Evolutionary conservation across 2,329 filamentous ascomycete genomes (phyloP), one percentile per base, ranked within the genome.

Genomic region (Ustilaginoidea virens): DNA sequence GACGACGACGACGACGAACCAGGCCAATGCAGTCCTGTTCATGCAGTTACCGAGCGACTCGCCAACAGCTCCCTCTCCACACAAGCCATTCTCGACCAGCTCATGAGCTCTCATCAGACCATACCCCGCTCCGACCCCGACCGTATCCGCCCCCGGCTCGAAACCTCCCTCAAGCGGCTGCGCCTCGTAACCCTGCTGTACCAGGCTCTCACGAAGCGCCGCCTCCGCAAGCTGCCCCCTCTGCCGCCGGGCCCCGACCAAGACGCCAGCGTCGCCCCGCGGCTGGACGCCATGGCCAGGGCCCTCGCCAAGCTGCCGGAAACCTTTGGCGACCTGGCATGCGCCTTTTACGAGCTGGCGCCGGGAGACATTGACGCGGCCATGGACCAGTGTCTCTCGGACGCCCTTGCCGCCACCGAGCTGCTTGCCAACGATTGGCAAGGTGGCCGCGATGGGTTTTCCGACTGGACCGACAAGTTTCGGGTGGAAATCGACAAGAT

Each of bases 391-490:
- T 75, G 74, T 40, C 71, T 74, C 34, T 53, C 58, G 2, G 64
- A 72, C 28, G 74, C 77, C 0, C 66, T 67, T 38, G 56, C 52
- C 1, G 66, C 63, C 0, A 61, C 66, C 0, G 62, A 69, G 32
- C 45, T 75, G 27, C 51, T 81, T 9, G 56, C 58, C 28, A 55
- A 60, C 33, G 60, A 63, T 13, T 86, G 80, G 79, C 53, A 66
- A 3, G 74, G 66, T 0, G 52, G 65, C 26, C 61, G 68, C 12
- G 85, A 93, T 43, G 80, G 78, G 42, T 92, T 92, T 45, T 78
- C 74, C 0, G 60, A 67, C 11, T 92, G 85, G 85, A 71, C 66
- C n/a, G 60, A 56, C 8, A 67, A 63, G 36, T 73, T 71, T 37
- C 60, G 63, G 42, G 42, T 48, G 18, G 60, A 67, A 38, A 61